These are phyloP conservation scores for Penicillium odoratum DNA, from an alignment of 495 filamentous ascomycete genomes.

Conservation along the genomic window DNA sequence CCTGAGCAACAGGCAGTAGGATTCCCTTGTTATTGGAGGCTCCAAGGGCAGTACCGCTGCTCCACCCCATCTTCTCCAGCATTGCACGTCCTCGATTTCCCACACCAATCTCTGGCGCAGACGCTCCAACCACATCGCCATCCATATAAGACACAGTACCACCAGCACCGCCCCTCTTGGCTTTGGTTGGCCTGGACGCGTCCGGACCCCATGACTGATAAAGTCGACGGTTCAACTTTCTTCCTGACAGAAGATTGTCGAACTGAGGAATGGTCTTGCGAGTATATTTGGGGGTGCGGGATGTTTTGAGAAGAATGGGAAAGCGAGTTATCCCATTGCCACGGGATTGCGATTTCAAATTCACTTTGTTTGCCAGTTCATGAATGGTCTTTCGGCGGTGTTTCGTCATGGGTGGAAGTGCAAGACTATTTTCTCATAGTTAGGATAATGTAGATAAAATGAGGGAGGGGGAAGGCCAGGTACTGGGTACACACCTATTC, in stretches of 20 bases:
- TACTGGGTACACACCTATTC: conserved; percentile 56
- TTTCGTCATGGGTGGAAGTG: conserved; percentile 84
- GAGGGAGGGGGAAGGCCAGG: not conserved
- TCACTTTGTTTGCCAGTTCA: conserved; percentile 65
- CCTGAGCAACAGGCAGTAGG: conserved; percentile 78
- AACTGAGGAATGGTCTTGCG: conserved; percentile 42
- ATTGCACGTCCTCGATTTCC: conserved; percentile 85
- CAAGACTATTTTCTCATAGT: conserved; percentile 49
- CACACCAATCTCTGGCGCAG: conserved; percentile 77
- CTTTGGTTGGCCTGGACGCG: conserved; percentile 22
- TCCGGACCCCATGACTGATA: conserved; percentile 30
- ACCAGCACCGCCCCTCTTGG: conserved; percentile 37
- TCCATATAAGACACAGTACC: conserved; percentile 65
- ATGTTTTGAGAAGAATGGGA: conserved; percentile 74
- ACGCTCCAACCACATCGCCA: conserved; percentile 85
- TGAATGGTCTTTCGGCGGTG: conserved; percentile 74
- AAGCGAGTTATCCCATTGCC: conserved; percentile 74
- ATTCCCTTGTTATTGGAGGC: conserved; percentile 83
- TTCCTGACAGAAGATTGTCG: conserved; percentile 35
- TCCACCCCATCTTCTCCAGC: conserved; percentile 99
- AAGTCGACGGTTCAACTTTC: conserved; percentile 36
- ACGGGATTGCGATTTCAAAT: conserved; percentile 78
- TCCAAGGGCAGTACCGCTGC: conserved; percentile 82
- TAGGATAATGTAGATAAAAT: conserved; percentile 13
- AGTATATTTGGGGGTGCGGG: conserved; percentile 55